Evolutionary conservation across 2,329 filamentous ascomycete species (phyloP), one percentile per base, ranked within the genome.

Genomic region (Boeremia lycopersici): DNA sequence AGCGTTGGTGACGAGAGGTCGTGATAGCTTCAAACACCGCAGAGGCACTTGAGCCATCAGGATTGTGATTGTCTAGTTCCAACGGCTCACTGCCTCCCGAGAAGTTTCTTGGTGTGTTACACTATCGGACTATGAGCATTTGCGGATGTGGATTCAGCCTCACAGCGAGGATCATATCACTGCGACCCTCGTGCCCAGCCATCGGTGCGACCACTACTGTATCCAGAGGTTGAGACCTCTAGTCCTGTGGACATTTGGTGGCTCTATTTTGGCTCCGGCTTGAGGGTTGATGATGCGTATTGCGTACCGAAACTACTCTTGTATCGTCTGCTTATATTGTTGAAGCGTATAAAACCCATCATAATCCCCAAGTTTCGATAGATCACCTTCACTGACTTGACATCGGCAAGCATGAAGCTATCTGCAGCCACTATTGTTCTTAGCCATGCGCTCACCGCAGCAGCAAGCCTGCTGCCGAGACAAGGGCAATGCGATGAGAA

Each of bases 351-450:
- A 48, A 48, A 44, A n/a, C 9, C 3, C 28, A 19, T 30, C 6
- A 2, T 4, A 1, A 26, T 13, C 40, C 12, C 23, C 34, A 6
- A 25, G 48, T 55, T 58, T 9, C 23, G 25, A 13, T 35, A 8
- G 6, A 23, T 35, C 17, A 5, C 36, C 17, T 55, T 44, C 46
- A 52, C 9, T 42, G 41, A 33, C 53, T 49, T 25, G 23, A 15
- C 19, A 12, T n/a, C 38, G 35, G 26, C 47, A 56, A 68, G 53
- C 13, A 74, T 73, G 72, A 66, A 65, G 52, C 43, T 62, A 31
- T 56, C 49, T 34, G 39, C 53, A 9, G 15, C 63, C 34, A 3
- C 59, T 50, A 29, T 38, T 11, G 30, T 66, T 25, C 17, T 60
- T 12, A 44, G 43, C 31, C 38, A 53, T 15, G 51, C 59, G 1